phyloP scores from a whole-genome alignment of 1,284 basidiomycete genomes.

The Leucoagaricus sp. region DNA sequence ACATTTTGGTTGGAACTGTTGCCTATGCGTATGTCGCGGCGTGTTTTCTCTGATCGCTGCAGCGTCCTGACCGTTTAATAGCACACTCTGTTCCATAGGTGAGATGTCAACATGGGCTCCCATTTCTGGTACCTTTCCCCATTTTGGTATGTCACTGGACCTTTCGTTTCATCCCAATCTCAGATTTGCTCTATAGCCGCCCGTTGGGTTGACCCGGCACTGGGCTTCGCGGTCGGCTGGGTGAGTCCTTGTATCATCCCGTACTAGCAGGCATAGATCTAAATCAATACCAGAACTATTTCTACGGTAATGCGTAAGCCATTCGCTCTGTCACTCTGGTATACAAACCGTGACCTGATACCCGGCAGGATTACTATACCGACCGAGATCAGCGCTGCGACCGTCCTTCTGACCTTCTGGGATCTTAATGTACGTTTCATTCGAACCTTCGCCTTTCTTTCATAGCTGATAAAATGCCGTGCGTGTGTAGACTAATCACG shows the following conservation, averaged over 20 bases:
- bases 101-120: constrained; percentile 76
- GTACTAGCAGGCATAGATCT: not conserved
- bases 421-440: constrained; percentile 50
- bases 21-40: constrained; percentile 56
- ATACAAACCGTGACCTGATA: not conserved
- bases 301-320: constrained; percentile 47
- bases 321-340: not conserved
- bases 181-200: constrained; percentile 42
- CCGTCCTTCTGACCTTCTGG: constrained; percentile 80
- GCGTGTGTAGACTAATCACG: constrained; percentile 42
- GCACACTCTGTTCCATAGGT: constrained; percentile 62
- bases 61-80: constrained; percentile 20
- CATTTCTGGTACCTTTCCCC: constrained; percentile 74
- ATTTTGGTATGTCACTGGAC: constrained; percentile 47
- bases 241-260: constrained; percentile 31
- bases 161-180: not conserved
- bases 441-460: not conserved
- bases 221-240: constrained; percentile 71
- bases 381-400: constrained; percentile 77
- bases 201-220: constrained; percentile 75
- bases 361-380: constrained; percentile 57
- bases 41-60: not conserved
- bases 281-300: constrained; percentile 31
- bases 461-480: not conserved
- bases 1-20: constrained; percentile 59